These are phyloP conservation scores for Lentinula sp. DNA, from an alignment of 768 basidiomycete species.

Conservation along the genomic window DNA sequence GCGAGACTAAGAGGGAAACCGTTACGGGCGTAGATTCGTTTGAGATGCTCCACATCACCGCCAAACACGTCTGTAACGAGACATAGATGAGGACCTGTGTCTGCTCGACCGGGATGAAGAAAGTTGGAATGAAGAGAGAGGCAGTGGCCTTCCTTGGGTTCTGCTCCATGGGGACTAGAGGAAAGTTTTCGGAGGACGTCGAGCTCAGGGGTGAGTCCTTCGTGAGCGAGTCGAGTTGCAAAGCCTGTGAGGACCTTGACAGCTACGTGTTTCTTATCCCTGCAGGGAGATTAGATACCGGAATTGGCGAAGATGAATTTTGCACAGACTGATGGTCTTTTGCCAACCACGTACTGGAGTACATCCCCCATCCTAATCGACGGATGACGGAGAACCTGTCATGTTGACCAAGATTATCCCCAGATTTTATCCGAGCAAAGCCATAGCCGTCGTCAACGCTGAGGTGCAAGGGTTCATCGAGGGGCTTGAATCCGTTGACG, in stretches of 20 bases:
- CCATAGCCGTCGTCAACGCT: slow-evolving; percentile 21
- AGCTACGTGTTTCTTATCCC: slow-evolving; percentile 21
- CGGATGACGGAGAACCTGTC: slow-evolving; percentile 17
- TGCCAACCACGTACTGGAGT: slow-evolving; percentile 24
- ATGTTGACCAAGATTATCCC: slow-evolving; percentile 19
- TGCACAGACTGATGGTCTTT: slow-evolving; percentile 16
- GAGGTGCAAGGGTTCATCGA: slow-evolving; percentile 23
- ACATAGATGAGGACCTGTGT: slow-evolving; percentile 20
- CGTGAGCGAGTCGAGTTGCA: slow-evolving; percentile 14
- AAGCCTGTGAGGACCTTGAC: slow-evolving; percentile 23
- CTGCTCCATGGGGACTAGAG: background rate
- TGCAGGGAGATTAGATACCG: slow-evolving; percentile 3
- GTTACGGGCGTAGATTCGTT: slow-evolving; percentile 3
- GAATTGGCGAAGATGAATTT: background rate
- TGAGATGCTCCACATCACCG: slow-evolving; percentile 18
- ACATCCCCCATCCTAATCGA: slow-evolving; percentile 27
- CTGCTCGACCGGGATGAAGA: slow-evolving; percentile 15
- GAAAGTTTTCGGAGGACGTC: slow-evolving; percentile 12
- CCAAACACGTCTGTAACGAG: slow-evolving; percentile 19
- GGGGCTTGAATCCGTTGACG: slow-evolving; percentile 1
- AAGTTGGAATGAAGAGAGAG: slow-evolving; percentile 11
- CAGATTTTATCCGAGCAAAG: slow-evolving; percentile 19
- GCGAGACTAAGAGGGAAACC: slow-evolving; percentile 18
- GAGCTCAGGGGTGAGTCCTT: slow-evolving; percentile 16
- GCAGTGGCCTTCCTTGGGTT: slow-evolving; percentile 2